These are phyloP conservation scores for Cucumis melo DNA, from an alignment of 306 rosid species.

Conservation along the genomic window DNA sequence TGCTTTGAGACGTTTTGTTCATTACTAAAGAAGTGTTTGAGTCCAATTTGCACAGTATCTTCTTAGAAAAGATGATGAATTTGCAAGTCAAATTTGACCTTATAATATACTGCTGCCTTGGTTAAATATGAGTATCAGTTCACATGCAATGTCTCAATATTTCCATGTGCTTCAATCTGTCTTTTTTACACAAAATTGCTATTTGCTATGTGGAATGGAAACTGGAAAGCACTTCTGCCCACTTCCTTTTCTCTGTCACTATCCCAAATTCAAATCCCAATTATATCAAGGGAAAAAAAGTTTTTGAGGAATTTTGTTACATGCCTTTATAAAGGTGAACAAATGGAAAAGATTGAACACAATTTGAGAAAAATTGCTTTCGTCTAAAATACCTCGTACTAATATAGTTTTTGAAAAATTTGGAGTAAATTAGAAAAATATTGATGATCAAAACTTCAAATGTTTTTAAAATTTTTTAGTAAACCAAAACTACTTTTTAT, in stretches of 20 bases:
- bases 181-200: background rate
- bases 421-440: too few species aligned
- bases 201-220: background rate
- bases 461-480: too few species aligned
- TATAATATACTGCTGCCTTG: background rate
- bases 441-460: too few species aligned
- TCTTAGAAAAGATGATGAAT: background rate
- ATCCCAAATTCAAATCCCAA: background rate
- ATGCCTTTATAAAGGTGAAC: background rate
- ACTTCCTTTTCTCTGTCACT: background rate
- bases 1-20: background rate
- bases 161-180: background rate
- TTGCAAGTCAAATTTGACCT: background rate
- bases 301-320: background rate
- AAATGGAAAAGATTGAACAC: background rate
- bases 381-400: background rate
- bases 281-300: background rate
- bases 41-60: background rate
- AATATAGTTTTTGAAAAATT: too few species aligned
- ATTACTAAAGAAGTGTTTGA: background rate
- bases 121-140: background rate
- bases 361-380: background rate
- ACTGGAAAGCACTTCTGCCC: background rate
- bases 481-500: background rate
- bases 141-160: background rate